Base-by-base conservation (phyloP, 2,329 filamentous ascomycete genomes). In the Lasiodiplodia gonubiensis region DNA sequence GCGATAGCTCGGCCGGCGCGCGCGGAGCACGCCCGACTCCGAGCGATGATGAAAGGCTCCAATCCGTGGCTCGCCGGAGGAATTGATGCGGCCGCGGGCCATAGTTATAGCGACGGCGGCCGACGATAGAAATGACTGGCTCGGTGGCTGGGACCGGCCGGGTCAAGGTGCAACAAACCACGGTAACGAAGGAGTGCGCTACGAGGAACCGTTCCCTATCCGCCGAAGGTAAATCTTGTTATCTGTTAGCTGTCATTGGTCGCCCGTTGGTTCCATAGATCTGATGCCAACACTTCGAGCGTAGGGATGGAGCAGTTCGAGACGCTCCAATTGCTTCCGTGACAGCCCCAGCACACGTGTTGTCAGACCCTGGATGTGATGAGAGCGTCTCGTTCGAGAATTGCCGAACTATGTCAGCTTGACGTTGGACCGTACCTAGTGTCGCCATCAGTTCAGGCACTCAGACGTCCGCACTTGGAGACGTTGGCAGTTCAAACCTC, bases 181-280 rank as follows among this genome's bases (percentile, higher is more conserved):
- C 42, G 42, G 42, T 46, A 46, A 21, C 42, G 42, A 46, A 46
- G 42, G 42, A 46, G 42, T 46, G 54, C 54, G 37, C 54, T 59
- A 42, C 37, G 35, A 18, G 18, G n/a, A 46, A 23, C 21, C 21
- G 54, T 59, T 59, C 37, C 35, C 33, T 46, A n/a, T 10, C 51
- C 16, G 18, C 23, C 11, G 37, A 33, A 48, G 57, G 57, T 18
- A 48, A 12, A 48, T 33, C 11, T 42, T 61, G 39, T 30, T 61
- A 61, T 61, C 57, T 14, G 27, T n/a, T 23, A 35, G 57, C 57
- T 23, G 25, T 35, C 25, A 61, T 61, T 61, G 57, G 57, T 3
- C 57, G 6, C 25, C 30, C 16, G 14, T 16, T 27, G 18, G 3
- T 21, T 25, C 57, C 57, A 60, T 48, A 42, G 37, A 25, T 33